Conservation (phyloP, 148 eudicot genomes). For the Cornus suecica region DNA sequence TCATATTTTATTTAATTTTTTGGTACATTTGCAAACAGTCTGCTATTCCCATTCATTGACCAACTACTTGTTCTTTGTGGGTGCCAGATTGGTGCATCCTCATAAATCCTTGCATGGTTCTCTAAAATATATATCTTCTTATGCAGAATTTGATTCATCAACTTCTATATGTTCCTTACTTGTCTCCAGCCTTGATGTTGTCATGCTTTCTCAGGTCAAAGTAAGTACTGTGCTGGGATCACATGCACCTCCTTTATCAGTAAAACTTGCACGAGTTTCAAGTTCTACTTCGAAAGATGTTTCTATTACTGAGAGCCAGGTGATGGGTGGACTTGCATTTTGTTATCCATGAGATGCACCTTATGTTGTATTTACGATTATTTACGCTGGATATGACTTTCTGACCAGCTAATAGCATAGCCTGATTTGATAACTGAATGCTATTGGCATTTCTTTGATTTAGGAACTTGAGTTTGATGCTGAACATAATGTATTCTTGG, state of each 20-base stretch:
- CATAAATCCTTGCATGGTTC: background rate
- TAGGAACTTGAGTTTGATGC: conserved; percentile 82
- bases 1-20: too few relatives aligned
- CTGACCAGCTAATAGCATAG: background rate
- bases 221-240: conserved; percentile 86
- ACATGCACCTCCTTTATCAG: conserved; percentile 65
- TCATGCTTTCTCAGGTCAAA: conserved; percentile 49
- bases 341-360: background rate
- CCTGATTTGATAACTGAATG: conserved; percentile 8
- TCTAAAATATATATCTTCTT: background rate
- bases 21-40: background rate
- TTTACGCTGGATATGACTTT: background rate
- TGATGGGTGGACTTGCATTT: conserved; percentile 15
- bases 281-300: conserved; percentile 62
- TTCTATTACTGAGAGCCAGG: conserved; percentile 74
- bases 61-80: background rate
- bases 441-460: conserved; percentile 12
- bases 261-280: conserved; percentile 69
- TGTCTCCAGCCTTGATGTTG: background rate
- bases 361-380: background rate
- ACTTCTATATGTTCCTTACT: background rate
- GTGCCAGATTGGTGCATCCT: background rate
- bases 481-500: conserved; percentile 50
- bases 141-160: conserved; percentile 2
- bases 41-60: background rate